These are phyloP conservation scores for Lathyrus tuberosus DNA, from an alignment of 306 rosid genomes.

Conservation along the genomic window DNA sequence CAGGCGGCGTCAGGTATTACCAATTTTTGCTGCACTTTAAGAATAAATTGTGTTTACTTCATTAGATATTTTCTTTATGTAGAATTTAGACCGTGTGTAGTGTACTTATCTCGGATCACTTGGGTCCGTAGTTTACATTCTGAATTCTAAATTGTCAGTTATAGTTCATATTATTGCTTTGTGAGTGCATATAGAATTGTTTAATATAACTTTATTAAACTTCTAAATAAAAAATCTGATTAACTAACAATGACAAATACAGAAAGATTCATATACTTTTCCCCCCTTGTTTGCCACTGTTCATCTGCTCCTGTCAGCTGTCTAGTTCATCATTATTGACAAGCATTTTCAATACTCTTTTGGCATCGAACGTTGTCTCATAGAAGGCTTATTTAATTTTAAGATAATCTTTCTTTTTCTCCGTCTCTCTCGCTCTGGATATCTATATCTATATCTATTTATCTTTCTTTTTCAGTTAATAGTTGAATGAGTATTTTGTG, in stretches of 20 bases:
- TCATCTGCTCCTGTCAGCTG: not conserved
- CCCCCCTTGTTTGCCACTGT: not conserved
- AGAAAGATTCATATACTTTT: not conserved
- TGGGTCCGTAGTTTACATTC: constrained; percentile 12
- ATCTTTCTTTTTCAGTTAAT: no score
- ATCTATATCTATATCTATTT: no score
- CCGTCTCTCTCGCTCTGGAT: no score
- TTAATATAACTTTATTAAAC: constrained; percentile 3
- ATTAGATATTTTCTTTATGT: constrained; percentile 20
- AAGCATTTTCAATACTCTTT: constrained; percentile 7
- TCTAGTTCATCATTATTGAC: not conserved
- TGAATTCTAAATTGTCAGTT: constrained; percentile 9
- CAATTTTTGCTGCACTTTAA: not conserved
- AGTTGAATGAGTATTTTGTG: no score
- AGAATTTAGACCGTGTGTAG: constrained; percentile 6
- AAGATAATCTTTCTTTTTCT: not conserved
- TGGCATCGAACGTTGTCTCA: not conserved
- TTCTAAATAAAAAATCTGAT: not conserved
- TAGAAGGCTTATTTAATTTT: not conserved
- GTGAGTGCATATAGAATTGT: constrained; percentile 1
- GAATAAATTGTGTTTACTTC: constrained; percentile 27
- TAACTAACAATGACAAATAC: not conserved
- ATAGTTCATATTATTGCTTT: constrained; percentile 11
- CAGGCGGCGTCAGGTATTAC: constrained; percentile 79
- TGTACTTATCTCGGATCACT: constrained; percentile 14